A percentile compares a stretch with the other conserved stretches of the same genome.
Evolutionary conservation across 768 basidiomycete species (phyloP).

Genomic region (Mycena haematopus): DNA sequence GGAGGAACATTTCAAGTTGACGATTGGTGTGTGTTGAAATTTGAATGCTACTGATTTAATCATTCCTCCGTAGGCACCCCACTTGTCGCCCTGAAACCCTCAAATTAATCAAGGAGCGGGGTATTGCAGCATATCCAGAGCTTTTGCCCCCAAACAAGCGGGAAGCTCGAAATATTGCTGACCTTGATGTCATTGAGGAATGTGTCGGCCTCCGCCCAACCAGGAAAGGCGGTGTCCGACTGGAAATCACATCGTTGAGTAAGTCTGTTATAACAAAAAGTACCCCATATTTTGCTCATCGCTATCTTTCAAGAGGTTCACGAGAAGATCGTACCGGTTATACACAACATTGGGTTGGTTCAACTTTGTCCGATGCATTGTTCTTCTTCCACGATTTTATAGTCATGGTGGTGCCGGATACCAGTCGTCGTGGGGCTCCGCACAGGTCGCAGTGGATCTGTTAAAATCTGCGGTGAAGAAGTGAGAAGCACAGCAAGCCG

Average conservation of each 20-base stretch:
- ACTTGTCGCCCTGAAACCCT: slow-evolving; percentile 18
- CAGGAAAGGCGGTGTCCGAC: slow-evolving; percentile 13
- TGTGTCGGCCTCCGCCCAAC: slow-evolving; percentile 23
- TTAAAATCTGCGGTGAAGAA: slow-evolving; percentile 41
- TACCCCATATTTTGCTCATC: neutral
- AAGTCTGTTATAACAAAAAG: neutral
- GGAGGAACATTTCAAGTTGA: slow-evolving; percentile 25
- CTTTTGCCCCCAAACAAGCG: slow-evolving; percentile 21
- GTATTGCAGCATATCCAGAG: slow-evolving; percentile 14
- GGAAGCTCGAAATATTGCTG: slow-evolving; percentile 1
- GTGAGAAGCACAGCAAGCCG: neutral
- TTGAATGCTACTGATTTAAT: neutral
- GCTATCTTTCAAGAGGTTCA: neutral
- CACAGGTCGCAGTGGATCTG: slow-evolving; percentile 46
- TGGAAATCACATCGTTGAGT: slow-evolving; percentile 4
- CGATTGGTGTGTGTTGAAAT: slow-evolving; percentile 16
- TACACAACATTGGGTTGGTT: slow-evolving; percentile 22
- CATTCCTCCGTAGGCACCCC: slow-evolving; percentile 1
- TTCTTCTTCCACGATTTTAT: neutral
- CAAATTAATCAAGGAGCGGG: slow-evolving; percentile 20
- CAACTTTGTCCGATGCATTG: neutral
- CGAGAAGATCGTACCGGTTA: neutral
- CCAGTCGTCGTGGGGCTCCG: neutral
- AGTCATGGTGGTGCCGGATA: neutral
- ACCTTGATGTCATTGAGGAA: slow-evolving; percentile 25